These are phyloP conservation scores for Psilocybe subaeruginosa DNA, from an alignment of 768 basidiomycete genomes.

Conservation along the genomic window DNA sequence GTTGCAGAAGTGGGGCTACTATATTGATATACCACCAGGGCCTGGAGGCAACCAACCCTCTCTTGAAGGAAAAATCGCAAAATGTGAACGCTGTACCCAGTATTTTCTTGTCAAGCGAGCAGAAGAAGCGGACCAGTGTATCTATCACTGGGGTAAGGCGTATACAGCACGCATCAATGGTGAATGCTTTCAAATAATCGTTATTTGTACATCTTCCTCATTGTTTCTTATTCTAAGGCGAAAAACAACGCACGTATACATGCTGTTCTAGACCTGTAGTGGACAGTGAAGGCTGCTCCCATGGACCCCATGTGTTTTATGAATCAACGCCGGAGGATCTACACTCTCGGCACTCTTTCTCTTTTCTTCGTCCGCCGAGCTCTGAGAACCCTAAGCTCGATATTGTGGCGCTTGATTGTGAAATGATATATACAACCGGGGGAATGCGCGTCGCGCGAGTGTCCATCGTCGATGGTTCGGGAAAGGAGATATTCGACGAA, in stretches of 20 bases:
- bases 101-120: constrained; percentile 68
- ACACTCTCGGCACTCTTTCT: constrained; percentile 78
- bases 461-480: constrained; percentile 82
- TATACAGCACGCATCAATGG: constrained; percentile 68
- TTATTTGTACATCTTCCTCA: not conserved
- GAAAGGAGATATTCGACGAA: constrained; percentile 80
- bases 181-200: constrained; percentile 28
- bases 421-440: constrained; percentile 95
- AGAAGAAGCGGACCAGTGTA: constrained; percentile 64
- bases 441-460: constrained; percentile 91
- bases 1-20: constrained; percentile 70
- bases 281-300: constrained; percentile 69
- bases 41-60: constrained; percentile 67
- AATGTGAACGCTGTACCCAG: constrained; percentile 81
- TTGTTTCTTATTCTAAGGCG: constrained; percentile 44
- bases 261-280: constrained; percentile 74
- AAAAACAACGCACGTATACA: constrained; percentile 69
- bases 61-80: constrained; percentile 59
- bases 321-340: constrained; percentile 68
- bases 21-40: constrained; percentile 67
- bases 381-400: constrained; percentile 50
- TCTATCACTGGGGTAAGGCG: constrained; percentile 82
- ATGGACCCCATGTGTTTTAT: constrained; percentile 90
- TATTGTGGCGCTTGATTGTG: constrained; percentile 91
- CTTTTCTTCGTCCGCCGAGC: constrained; percentile 38